Percentiles rank a stretch among this genome's conserved stretches.
Evolutionary conservation across 116 monocot species (phyloP).

Genomic region (Phalaenopsis hybrid): DNA sequence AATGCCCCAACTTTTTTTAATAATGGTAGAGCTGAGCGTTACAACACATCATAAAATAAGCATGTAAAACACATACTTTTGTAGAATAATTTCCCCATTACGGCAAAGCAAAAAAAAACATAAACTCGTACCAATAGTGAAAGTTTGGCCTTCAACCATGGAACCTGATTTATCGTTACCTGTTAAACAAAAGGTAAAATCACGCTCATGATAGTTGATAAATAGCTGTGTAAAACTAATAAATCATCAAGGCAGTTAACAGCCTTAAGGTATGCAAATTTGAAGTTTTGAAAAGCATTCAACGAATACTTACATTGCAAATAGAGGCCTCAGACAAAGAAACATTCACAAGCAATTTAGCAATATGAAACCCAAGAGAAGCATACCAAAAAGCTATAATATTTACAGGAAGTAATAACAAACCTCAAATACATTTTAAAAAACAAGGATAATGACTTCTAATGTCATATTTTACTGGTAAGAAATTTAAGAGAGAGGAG

Average conservation of each 20-base stretch:
- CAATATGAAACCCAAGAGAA: neutral
- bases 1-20: too few species aligned
- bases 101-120: neutral
- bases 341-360: neutral
- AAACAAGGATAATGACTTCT: neutral
- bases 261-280: neutral
- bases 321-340: neutral
- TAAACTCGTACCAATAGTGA: slow-evolving; percentile 75
- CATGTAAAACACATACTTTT: neutral
- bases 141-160: slow-evolving; percentile 97
- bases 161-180: slow-evolving; percentile 71
- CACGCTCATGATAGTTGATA: neutral
- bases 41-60: neutral
- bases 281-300: neutral
- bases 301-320: neutral
- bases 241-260: neutral
- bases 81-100: neutral
- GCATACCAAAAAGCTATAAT: neutral
- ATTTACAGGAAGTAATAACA: neutral
- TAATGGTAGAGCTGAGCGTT: too few species aligned
- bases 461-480: too few species aligned
- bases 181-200: slow-evolving; percentile 18
- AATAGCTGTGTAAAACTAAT: neutral
- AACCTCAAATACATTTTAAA: neutral
- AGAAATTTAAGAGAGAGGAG: neutral